Evolutionary conservation across 805 yeast species (phyloP), one percentile per base, ranked within the genome.

Genomic region (Scheffersomyces coipomensis): DNA sequence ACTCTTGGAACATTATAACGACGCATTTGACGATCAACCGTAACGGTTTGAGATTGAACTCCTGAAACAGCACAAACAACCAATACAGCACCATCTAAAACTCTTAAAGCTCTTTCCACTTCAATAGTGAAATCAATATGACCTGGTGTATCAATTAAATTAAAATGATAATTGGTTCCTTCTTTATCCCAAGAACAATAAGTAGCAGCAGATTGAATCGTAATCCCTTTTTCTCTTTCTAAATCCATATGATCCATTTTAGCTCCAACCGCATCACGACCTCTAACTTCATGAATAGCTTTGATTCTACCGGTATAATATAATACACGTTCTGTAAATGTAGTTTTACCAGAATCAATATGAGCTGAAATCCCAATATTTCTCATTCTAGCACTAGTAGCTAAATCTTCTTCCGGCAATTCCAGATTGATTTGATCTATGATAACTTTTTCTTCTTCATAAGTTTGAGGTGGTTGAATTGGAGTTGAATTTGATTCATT

Each of bases 231-330:
- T 66, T 93, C 99, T 62, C 99, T 82, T 68, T 93, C 99, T 51
- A 93, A 75, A 53, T 93, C 99, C 99, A 93, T 93, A 45, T 90
- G 91, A 66, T 93, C 99, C 99, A 93, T 93, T 70, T 90, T 93
- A 40, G 99, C 99, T 45, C 99, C 99, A 42, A 93, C 98, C 50
- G 89, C 83, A 62, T 93, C 99, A 56, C 93, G 81, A 34, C 99
- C 99, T 62, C 99, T 78, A 33, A 87, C 97, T 66, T 90, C 98
- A 58, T 90, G 98, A 55, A 90, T 91, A 21, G 96, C 95, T 59
- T 90, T 88, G 64, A 93, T 93, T 60, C 99, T 79, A 44, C 99
- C 99, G 2, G 99, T 93, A 62, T 93, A 93, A 68, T 79, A 93
- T 53, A 93, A 68, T 23, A 93, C 99, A 62, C 99, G 85, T 68